Percentiles rank a stretch among this genome's conserved stretches.
Evolutionary conservation across 169 alveolate species (phyloP).

Genomic region (Plasmodium vinckei): DNA sequence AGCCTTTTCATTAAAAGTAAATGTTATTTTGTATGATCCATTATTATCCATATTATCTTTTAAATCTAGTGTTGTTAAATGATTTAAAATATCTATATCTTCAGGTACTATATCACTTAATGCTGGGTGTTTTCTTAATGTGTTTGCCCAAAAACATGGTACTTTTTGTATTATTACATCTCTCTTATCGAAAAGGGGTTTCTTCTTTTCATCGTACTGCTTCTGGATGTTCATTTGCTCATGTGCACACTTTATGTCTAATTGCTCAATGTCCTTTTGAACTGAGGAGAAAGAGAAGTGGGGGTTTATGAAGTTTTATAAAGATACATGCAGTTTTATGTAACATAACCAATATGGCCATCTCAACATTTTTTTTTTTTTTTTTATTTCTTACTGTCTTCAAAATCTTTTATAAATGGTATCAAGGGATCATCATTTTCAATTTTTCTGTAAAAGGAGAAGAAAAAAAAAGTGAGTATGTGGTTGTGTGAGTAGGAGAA

Average conservation of each 20-base stretch:
- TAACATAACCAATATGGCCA: not conserved
- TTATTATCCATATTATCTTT: slow-evolving; percentile 91
- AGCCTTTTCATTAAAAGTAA: slow-evolving; percentile 89
- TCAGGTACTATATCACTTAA: slow-evolving; percentile 89
- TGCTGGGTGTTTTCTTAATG: slow-evolving; percentile 90
- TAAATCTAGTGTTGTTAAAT: slow-evolving; percentile 84
- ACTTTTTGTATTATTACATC: slow-evolving; percentile 88
- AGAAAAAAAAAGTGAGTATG: not conserved
- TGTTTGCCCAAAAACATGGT: slow-evolving; percentile 92
- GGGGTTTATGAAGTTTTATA: too few relatives aligned
- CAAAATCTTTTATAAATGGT: slow-evolving; percentile 74
- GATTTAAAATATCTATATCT: slow-evolving; percentile 88
- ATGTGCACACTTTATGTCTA: slow-evolving; percentile 92
- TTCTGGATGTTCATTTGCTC: slow-evolving; percentile 91
- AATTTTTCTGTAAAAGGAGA: slow-evolving; percentile 47
- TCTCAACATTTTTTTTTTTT: not conserved
- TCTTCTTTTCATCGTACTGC: slow-evolving; percentile 90
- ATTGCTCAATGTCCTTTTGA: slow-evolving; percentile 84
- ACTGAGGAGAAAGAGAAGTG: slow-evolving; percentile 58
- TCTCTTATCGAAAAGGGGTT: slow-evolving; percentile 89
- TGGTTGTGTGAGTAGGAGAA: not conserved
- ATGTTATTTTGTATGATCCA: slow-evolving; percentile 90
- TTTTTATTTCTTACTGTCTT: slow-evolving; percentile 54
- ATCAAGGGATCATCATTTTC: slow-evolving; percentile 71
- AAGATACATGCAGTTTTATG: too few relatives aligned